Conservation (phyloP, 129 eudicot genomes). For the sunflower (Helianthus annuus) region DNA sequence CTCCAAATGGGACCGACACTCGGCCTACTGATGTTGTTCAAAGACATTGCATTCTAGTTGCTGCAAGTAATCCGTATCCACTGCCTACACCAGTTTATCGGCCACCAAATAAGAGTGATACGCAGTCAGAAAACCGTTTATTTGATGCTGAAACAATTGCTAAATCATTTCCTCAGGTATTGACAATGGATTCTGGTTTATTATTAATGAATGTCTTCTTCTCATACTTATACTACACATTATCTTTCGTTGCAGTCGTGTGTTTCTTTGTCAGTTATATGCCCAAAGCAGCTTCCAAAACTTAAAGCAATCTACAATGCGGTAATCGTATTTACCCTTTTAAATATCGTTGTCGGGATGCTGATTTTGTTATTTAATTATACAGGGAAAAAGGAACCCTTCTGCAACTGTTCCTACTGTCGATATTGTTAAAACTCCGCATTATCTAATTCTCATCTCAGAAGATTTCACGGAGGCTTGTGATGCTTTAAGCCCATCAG, state of each 20-base stretch:
- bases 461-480: conserved; percentile 24
- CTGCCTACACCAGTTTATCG: conserved; percentile 20
- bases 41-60: conserved; percentile 39
- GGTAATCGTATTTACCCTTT: conserved; percentile 3
- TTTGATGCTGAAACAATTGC: conserved; percentile 28
- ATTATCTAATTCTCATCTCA: conserved; percentile 23
- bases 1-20: conserved; percentile 13
- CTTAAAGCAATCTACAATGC: conserved; percentile 31
- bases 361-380: not conserved
- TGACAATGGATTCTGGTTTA: not conserved
- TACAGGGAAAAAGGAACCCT: conserved; percentile 30
- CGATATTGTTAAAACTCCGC: conserved; percentile 13
- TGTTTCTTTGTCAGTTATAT: conserved; percentile 38
- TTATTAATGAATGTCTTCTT: not conserved
- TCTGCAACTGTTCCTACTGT: conserved; percentile 15
- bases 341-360: not conserved
- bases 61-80: conserved; percentile 37
- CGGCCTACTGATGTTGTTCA: conserved; percentile 13
- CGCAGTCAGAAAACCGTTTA: not conserved
- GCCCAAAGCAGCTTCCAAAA: conserved; percentile 35
- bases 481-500: conserved; percentile 40
- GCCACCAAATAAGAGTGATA: conserved; percentile 21
- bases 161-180: conserved; percentile 29
- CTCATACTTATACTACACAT: conserved; percentile 4
- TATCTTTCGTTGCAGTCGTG: conserved; percentile 17